Evolutionary conservation across 2,329 filamentous ascomycete genomes (phyloP), one percentile per base, ranked within the genome.

Genomic region (Pseudocercospora fijiensis): DNA sequence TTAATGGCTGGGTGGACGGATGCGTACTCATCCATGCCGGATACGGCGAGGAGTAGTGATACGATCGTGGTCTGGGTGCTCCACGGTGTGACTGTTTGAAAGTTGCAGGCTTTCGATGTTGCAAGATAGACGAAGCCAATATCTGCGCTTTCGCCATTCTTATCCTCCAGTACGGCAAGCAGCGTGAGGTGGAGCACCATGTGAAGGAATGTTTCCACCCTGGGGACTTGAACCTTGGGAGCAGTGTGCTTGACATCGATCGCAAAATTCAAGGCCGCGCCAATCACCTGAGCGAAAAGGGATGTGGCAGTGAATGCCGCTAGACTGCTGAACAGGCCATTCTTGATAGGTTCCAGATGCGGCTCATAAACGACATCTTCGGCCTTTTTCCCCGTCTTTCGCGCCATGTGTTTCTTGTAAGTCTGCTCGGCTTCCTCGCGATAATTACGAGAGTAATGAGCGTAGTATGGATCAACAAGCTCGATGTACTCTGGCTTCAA

Each of bases 391-490:
- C 93, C 92, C 0, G 89, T 92, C 78, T 90, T 92, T 79, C 92
- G 92, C 10, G 92, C 91, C 81, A 95, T 88, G 82, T 91, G 90
- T 72, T 90, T 89, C 71, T 90, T 92, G 79, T 95, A 97, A 2
- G 92, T 90, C 69, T 86, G 88, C 77, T 99, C 95, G 0, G 94
- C 92, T 76, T 99, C 95, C 74, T 99, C 95, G 57, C 95, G 87
- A 76, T 98, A 94, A 72, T 99, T 99, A 75, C 96, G 96, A 73
- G 88, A 96, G 77, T 96, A 99, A 74, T 98, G 92, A 6, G 93
- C 90, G 73, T 93, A 95, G 76, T 97, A 99, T 0, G 96, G 95
- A 75, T 99, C 96, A 57, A 99, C 87, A 53, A 96, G 85, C 70
- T 94, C 90, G 43, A 97, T 85, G 71, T 89, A 95, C 65, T 96